Conservation (phyloP, 2,329 filamentous ascomycete genomes). For the Diaporthe nobilis region DNA sequence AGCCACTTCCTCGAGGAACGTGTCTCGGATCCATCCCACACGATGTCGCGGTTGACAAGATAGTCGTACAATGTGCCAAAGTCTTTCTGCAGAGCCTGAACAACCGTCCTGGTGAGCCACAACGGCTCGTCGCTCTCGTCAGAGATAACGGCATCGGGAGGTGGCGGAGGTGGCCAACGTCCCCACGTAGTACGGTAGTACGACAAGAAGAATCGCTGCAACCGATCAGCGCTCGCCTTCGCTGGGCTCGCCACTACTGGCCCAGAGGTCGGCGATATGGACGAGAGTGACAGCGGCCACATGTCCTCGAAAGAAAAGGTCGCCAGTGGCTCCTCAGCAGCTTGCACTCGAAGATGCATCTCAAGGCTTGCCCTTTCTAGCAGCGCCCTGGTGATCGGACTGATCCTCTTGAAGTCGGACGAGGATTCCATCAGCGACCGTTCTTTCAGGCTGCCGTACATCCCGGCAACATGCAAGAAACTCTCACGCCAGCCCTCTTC, state of each 20-base stretch:
- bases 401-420: constrained; percentile 70
- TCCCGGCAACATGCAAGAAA: constrained; percentile 77
- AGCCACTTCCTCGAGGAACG: constrained; percentile 75
- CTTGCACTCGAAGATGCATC: constrained; percentile 72
- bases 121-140: constrained; percentile 58
- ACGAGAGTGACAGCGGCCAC: constrained; percentile 63
- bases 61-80: constrained; percentile 80
- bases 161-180: constrained; percentile 70
- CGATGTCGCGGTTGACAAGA: constrained; percentile 75
- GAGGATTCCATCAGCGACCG: constrained; percentile 58
- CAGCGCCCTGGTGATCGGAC: constrained; percentile 73
- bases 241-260: constrained; percentile 55
- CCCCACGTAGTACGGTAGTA: constrained; percentile 70
- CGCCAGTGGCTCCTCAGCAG: constrained; percentile 72
- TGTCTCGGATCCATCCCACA: constrained; percentile 75
- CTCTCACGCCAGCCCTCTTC: constrained; percentile 77
- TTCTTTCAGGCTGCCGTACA: constrained; percentile 60
- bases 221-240: constrained; percentile 68
- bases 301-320: constrained; percentile 74
- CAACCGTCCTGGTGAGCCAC: constrained; percentile 74
- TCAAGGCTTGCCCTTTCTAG: constrained; percentile 74
- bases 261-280: constrained; percentile 48
- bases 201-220: constrained; percentile 71
- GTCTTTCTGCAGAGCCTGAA: constrained; percentile 72
- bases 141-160: constrained; percentile 37